Evolutionary conservation across 352 stramenopile species (phyloP).

Genomic region (Pythium phragmitis): DNA sequence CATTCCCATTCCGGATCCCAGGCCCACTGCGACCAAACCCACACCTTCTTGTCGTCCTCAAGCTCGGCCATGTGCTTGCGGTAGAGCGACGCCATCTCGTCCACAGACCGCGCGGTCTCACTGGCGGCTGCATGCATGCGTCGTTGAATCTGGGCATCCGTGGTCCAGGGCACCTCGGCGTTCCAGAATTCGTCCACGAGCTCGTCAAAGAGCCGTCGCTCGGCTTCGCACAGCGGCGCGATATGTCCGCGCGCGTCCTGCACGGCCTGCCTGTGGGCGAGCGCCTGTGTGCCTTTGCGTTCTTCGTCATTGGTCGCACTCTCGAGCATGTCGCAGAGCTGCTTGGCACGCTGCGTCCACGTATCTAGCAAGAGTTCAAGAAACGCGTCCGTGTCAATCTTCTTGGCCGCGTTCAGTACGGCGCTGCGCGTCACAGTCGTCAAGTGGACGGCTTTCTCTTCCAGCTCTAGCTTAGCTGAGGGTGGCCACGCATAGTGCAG

Average conservation of each 20-base stretch:
- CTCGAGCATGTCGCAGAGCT: slow-evolving; percentile 51
- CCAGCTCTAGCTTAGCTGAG: slow-evolving; percentile 51
- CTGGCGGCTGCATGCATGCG: slow-evolving; percentile 22
- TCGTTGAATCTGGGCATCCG: slow-evolving; percentile 38
- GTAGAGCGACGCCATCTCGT: slow-evolving; percentile 50
- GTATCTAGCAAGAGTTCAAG: slow-evolving; percentile 58
- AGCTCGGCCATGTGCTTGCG: slow-evolving; percentile 24
- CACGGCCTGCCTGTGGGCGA: slow-evolving; percentile 37
- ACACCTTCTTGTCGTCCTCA: slow-evolving; percentile 23
- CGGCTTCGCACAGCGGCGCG: slow-evolving; percentile 33
- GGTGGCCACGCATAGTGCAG: slow-evolving; percentile 54
- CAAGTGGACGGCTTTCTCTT: slow-evolving; percentile 38
- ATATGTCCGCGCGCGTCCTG: slow-evolving; percentile 46
- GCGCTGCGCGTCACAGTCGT: slow-evolving; percentile 41
- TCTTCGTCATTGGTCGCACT: slow-evolving; percentile 60
- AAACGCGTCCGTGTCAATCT: slow-evolving; percentile 79
- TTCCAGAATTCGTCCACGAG: slow-evolving; percentile 75
- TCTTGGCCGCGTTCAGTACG: slow-evolving; percentile 52
- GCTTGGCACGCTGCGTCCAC: slow-evolving; percentile 59
- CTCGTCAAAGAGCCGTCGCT: slow-evolving; percentile 48
- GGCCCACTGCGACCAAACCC: slow-evolving; percentile 26
- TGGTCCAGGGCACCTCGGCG: slow-evolving; percentile 49
- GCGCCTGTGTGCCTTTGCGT: slow-evolving; percentile 17
- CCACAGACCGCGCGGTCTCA: slow-evolving; percentile 28
- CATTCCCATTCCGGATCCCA: slow-evolving; percentile 34